Evolutionary conservation across 495 filamentous ascomycete species (phyloP), one percentile per base, ranked within the genome.

Genomic region (Daldinia loculata): DNA sequence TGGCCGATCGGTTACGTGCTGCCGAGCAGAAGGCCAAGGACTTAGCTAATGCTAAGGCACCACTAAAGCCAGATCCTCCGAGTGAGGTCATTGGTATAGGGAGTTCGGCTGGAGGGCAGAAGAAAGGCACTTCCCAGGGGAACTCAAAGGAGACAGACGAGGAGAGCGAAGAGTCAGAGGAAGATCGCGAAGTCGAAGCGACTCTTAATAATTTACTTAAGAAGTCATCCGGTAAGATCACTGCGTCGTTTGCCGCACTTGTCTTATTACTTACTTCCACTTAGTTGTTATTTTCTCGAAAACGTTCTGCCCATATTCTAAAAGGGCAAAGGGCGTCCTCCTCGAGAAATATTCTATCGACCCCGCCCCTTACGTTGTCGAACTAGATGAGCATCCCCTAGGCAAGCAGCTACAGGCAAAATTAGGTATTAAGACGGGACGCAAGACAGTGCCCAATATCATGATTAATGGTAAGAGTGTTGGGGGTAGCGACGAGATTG

Each of bases 271-370:
- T 73, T 50, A 74, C 51, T 74, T 73, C 55, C 14, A 17, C n/a
- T 51, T 74, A 94, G 92, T 98, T 56, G 92, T 98, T 74, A 92
- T 99, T 58, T 98, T 98, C 83, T 97, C 93, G 61, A 98, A 98
- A 79, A 88, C 91, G 1, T 97, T 93, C 80, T 99, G 95, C 80
- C 93, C 91, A 0, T 89, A 88, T 82, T 97, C 94, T 50, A 87
- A 85, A 66, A 88, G 85, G 69, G 95, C 95, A 14, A 99, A 99
- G 79, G 79, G 80, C 8, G 88, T 98, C 65, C 87, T 98, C 29
- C 84, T 97, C 27, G 87, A 92, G 4, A 87, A 89, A 69, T 98
- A 98, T 81, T 82, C 83, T 32, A 97, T 98, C 75, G 84, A 88
- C 2, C 95, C 95, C 0, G 76, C 86, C 48, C 95, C 95, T 0